Evolutionary conservation across 768 basidiomycete species (phyloP), one percentile per base, ranked within the genome.

Genomic region (Tulasnella sp.): DNA sequence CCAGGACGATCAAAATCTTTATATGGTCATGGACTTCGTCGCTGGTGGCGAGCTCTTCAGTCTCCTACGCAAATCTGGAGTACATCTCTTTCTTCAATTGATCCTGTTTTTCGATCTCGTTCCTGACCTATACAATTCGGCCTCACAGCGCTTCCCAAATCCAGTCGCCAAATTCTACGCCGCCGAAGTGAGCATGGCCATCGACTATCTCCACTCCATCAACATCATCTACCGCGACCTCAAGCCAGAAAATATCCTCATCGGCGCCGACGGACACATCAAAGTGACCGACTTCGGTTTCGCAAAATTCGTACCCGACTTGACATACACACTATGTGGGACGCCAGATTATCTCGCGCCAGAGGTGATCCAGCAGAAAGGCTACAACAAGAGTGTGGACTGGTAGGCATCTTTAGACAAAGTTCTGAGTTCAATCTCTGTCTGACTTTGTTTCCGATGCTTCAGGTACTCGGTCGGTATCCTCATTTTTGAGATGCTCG

Each of bases 121-220:
- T 19, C 31, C 51, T 38, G 51, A 52, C 8, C 25, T 46, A 30
- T 65, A 27, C 57, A 12, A 53, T 46, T 57, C 51, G 30, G 22
- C 46, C 34, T 57, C 69, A 31, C 75, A 97, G 80, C 77, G 93
- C 49, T 98, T 99, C 73, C 91, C 94, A 0, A 87, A 96, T 63
- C 92, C 94, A 15, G 96, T 99, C 11, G 91, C 94, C 4, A 91
- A 98, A 68, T 99, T 98, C 74, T 99, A 97, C 65, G 87, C 91
- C 3, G 93, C 96, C 1, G 91, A 93, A 70, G 92, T 97, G 27
- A 87, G 91, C 38, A 78, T 96, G 48, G 96, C 93, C 1, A 78
- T 98, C 63, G 87, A 92, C 65, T 84, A 97, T 69, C 74, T 98
- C 1, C 96, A 98, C 66, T 73, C 74, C 12, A 78, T 83, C 21